A percentile compares a stretch with the other conserved stretches of the same genome.
Evolutionary conservation across 2,329 filamentous ascomycete genomes (phyloP).

Genomic region (Emergomyces africanus): DNA sequence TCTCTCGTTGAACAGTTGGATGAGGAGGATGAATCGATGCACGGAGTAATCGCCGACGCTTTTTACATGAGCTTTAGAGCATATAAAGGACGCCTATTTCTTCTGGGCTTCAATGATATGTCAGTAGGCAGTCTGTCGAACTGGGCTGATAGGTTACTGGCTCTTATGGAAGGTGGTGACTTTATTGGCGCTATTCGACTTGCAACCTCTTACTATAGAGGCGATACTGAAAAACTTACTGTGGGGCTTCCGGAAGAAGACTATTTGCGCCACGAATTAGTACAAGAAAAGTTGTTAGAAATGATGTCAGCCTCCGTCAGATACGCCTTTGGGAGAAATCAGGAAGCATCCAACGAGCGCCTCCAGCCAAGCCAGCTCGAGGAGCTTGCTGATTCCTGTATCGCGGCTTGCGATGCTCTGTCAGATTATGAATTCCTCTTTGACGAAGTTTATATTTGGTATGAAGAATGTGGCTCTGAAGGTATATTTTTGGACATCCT

Average conservation of each 20-base stretch:
- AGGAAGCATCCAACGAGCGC: conserved; percentile 36
- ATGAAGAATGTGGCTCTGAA: conserved; percentile 60
- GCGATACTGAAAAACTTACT: conserved; percentile 84
- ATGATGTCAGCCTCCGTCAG: conserved; percentile 88
- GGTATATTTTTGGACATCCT: conserved; percentile 77
- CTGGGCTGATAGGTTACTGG: conserved; percentile 88
- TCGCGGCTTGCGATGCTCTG: conserved; percentile 68
- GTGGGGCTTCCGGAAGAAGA: conserved; percentile 85
- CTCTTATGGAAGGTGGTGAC: conserved; percentile 93
- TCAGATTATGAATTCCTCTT: conserved; percentile 73
- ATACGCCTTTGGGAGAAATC: conserved; percentile 63
- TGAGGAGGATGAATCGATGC: conserved; percentile 77
- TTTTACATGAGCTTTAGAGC: conserved; percentile 97
- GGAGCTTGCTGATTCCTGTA: conserved; percentile 71
- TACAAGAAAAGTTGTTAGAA: conserved; percentile 77
- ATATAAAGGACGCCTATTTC: conserved; percentile 86
- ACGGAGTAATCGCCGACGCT: conserved; percentile 90
- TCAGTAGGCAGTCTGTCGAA: conserved; percentile 88
- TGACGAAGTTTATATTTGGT: conserved; percentile 80
- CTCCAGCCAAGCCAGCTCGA: conserved; percentile 52
- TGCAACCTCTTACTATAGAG: conserved; percentile 83
- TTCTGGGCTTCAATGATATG: conserved; percentile 87
- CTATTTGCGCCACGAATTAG: conserved; percentile 60
- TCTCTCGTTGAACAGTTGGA: conserved; percentile 76
- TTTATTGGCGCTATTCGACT: conserved; percentile 84